Conservation (phyloP, 176 grass and related monocot genomes). For the Oryza glumipatula region DNA sequence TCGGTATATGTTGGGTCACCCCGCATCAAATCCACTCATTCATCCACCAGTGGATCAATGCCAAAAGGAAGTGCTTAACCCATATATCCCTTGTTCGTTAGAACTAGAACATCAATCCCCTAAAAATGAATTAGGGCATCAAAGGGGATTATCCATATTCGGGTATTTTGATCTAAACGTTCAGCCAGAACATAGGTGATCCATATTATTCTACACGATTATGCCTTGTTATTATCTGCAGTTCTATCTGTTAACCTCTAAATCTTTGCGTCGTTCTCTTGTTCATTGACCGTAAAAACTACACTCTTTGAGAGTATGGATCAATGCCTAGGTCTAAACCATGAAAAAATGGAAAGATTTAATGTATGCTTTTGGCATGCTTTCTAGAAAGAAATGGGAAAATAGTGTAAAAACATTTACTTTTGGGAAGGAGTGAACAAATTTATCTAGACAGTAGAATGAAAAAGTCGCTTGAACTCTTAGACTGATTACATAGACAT, state of each 20-base stretch:
- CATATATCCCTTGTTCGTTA: slow-evolving; percentile 10
- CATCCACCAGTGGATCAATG: neutral
- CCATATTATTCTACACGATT: neutral
- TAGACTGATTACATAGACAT: neutral
- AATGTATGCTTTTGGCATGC: neutral
- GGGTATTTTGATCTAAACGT: neutral
- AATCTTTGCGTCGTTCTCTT: neutral
- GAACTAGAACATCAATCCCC: slow-evolving; percentile 1
- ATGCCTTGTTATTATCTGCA: neutral
- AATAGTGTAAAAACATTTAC: slow-evolving; percentile 4
- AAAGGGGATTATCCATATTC: neutral
- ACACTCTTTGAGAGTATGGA: neutral
- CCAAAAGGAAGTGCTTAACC: neutral
- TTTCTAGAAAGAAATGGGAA: neutral
- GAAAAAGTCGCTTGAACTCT: neutral
- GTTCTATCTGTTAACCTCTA: neutral
- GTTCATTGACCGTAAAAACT: slow-evolving; percentile 13
- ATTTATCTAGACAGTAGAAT: neutral
- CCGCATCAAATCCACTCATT: neutral
- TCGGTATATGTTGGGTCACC: neutral
- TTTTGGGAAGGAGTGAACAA: neutral
- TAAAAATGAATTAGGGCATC: slow-evolving; percentile 31
- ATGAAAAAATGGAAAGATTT: neutral
- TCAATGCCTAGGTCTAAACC: neutral
- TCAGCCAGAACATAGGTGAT: slow-evolving; percentile 1